These are phyloP conservation scores for Tolypocladium endophyticum DNA, from an alignment of 2,329 filamentous ascomycete species.

Conservation along the genomic window DNA sequence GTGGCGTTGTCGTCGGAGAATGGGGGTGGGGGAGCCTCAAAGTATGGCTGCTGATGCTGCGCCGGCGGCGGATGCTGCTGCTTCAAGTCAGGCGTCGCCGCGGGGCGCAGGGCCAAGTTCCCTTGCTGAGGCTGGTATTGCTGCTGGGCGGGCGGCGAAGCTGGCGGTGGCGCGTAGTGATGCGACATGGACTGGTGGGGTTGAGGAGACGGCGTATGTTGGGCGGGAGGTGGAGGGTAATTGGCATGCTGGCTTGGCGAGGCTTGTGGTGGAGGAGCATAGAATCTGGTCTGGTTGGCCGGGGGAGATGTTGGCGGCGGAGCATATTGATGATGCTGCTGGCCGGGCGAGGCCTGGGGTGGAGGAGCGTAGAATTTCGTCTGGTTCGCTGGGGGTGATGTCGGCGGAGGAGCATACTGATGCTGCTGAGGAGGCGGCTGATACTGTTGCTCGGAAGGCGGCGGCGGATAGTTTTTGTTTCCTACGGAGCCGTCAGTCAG, in stretches of 20 bases:
- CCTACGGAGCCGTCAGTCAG: background rate
- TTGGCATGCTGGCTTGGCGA: slow-evolving; percentile 5
- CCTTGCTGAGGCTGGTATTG: slow-evolving; percentile 12
- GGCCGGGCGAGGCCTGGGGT: slow-evolving; percentile 11
- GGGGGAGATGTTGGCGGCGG: slow-evolving; percentile 38
- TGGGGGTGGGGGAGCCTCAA: slow-evolving; percentile 16
- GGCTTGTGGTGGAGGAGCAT: slow-evolving; percentile 20
- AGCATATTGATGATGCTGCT: slow-evolving; percentile 19
- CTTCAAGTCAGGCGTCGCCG: slow-evolving; percentile 12
- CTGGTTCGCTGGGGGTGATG: slow-evolving; percentile 34
- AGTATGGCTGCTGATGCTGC: slow-evolving; percentile 13
- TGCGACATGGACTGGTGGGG: slow-evolving; percentile 10
- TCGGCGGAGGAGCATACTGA: slow-evolving; percentile 33
- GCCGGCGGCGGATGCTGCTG: slow-evolving; percentile 8
- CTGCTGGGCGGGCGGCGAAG: slow-evolving; percentile 9
- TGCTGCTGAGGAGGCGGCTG: slow-evolving; percentile 10
- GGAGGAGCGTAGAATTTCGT: slow-evolving; percentile 31
- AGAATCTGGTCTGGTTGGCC: slow-evolving; percentile 33
- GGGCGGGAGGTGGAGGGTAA: slow-evolving; percentile 21
- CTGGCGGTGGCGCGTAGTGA: slow-evolving; percentile 6
- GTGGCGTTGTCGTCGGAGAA: slow-evolving; percentile 9
- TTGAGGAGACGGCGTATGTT: slow-evolving; percentile 20
- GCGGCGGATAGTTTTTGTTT: slow-evolving; percentile 31
- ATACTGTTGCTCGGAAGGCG: slow-evolving; percentile 15
- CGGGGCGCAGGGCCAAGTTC: slow-evolving; percentile 12